Conservation (phyloP, 2,329 filamentous ascomycete genomes). For the Fusarium tupiense region DNA sequence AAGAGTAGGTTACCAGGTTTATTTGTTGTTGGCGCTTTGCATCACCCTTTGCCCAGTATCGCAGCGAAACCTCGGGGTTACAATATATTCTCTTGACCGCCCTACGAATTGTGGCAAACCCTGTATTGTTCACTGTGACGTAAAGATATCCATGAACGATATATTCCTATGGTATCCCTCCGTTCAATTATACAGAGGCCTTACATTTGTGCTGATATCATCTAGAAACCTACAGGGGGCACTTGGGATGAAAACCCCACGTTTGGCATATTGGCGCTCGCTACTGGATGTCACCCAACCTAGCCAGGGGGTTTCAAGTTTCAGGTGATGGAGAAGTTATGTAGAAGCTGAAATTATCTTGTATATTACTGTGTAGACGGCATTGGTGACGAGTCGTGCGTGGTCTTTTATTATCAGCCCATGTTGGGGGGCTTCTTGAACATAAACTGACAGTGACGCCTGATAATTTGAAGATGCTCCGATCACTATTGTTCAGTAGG, state of each 20-base stretch:
- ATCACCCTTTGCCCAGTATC: too few relatives aligned
- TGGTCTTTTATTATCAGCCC: not conserved
- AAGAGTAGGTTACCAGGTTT: accelerated
- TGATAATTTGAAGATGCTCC: accelerated
- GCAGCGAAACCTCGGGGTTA: too few relatives aligned
- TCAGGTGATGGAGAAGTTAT: not conserved
- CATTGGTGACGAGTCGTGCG: not conserved
- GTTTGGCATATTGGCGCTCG: not conserved
- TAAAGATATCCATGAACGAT: too few relatives aligned
- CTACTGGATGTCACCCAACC: not conserved
- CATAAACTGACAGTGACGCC: too few relatives aligned
- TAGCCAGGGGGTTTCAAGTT: not conserved
- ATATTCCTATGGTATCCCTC: too few relatives aligned
- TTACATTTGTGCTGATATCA: not conserved
- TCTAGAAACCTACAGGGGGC: not conserved
- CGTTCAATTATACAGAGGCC: too few relatives aligned
- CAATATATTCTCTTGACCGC: too few relatives aligned
- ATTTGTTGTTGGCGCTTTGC: too few relatives aligned
- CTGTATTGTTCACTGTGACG: too few relatives aligned
- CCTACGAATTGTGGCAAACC: too few relatives aligned
- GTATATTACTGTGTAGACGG: not conserved
- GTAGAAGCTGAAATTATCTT: not conserved
- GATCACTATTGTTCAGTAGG: accelerated
- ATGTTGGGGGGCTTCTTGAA: not conserved
- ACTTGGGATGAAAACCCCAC: not conserved